phyloP scores from a whole-genome alignment of 176 grass and related monocot genomes.

The Ananas comosus region DNA sequence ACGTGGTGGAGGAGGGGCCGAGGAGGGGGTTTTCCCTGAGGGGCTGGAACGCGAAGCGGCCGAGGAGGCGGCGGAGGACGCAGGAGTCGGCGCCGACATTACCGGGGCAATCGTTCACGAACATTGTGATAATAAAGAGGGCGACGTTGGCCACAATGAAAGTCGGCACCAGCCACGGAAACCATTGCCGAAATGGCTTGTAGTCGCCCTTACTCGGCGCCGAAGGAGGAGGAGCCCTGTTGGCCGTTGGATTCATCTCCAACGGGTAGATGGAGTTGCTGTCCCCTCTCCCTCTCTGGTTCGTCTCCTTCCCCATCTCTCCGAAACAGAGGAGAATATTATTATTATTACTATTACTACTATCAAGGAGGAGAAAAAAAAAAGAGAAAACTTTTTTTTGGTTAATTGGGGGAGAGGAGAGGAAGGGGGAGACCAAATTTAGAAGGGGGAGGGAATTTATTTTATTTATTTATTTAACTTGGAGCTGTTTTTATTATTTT shows the following conservation, averaged over 20 bases:
- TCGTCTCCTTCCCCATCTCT: not conserved
- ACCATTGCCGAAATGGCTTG: constrained; percentile 59
- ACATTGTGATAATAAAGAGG: constrained; percentile 78
- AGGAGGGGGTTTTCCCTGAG: constrained; percentile 80
- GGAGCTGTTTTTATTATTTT: too few relatives aligned
- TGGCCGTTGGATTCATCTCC: not conserved
- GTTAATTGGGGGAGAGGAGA: not conserved
- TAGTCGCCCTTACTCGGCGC: constrained; percentile 6
- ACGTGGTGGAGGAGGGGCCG: constrained; percentile 76
- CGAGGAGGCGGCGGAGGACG: constrained; percentile 38
- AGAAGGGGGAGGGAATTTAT: not conserved
- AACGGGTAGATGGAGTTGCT: not conserved
- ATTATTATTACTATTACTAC: not conserved
- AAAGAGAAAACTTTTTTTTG: not conserved
- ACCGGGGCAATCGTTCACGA: constrained; percentile 76
- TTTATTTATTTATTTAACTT: too few relatives aligned
- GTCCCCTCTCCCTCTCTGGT: not conserved
- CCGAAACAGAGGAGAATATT: not conserved
- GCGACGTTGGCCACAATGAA: constrained; percentile 46
- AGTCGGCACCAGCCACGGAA: constrained; percentile 70
- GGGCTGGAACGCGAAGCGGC: constrained; percentile 92
- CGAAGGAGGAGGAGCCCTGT: not conserved
- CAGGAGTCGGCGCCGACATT: constrained; percentile 22
- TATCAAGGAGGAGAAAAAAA: not conserved
- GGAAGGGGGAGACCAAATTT: not conserved